These are phyloP conservation scores for Dioscorea cayenensis DNA, from an alignment of 116 monocot genomes.

Conservation along the genomic window DNA sequence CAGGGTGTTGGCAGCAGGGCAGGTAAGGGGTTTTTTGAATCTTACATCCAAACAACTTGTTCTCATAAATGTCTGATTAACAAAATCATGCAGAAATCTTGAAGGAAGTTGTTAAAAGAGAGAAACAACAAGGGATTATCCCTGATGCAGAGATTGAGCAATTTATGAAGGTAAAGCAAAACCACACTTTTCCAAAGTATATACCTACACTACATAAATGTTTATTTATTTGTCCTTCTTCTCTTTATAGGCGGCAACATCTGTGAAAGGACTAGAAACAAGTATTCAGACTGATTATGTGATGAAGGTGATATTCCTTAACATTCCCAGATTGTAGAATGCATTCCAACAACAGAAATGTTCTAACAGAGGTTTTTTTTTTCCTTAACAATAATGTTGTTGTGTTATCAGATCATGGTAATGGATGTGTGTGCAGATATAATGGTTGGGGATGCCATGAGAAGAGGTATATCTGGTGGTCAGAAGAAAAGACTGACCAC, in stretches of 20 bases:
- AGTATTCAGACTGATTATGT: slow-evolving; percentile 83
- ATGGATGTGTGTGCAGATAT: slow-evolving; percentile 74
- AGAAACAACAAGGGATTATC: slow-evolving; percentile 57
- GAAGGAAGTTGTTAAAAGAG: slow-evolving; percentile 50
- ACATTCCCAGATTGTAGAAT: neutral
- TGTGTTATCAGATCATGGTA: slow-evolving; percentile 55
- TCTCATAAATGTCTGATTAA: no score
- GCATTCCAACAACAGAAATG: no score
- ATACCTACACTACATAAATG: no score
- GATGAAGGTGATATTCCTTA: slow-evolving; percentile 42
- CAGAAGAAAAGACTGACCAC: slow-evolving; percentile 86
- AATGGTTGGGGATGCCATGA: slow-evolving; percentile 76
- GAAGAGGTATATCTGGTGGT: slow-evolving; percentile 90
- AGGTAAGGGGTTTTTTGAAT: slow-evolving; percentile 20
- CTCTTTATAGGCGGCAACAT: slow-evolving; percentile 54
- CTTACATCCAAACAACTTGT: no score
- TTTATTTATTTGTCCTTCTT: neutral
- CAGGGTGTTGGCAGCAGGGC: slow-evolving; percentile 82
- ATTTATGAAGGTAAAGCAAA: slow-evolving; percentile 61
- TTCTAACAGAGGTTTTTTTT: no score
- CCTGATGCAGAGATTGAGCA: slow-evolving; percentile 69
- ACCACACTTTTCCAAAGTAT: no score
- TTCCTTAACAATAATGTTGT: neutral
- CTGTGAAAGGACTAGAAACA: slow-evolving; percentile 56
- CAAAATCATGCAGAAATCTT: slow-evolving; percentile 43